Base-by-base conservation (phyloP, 2,329 filamentous ascomycete species). In the Aspergillus ruber region DNA sequence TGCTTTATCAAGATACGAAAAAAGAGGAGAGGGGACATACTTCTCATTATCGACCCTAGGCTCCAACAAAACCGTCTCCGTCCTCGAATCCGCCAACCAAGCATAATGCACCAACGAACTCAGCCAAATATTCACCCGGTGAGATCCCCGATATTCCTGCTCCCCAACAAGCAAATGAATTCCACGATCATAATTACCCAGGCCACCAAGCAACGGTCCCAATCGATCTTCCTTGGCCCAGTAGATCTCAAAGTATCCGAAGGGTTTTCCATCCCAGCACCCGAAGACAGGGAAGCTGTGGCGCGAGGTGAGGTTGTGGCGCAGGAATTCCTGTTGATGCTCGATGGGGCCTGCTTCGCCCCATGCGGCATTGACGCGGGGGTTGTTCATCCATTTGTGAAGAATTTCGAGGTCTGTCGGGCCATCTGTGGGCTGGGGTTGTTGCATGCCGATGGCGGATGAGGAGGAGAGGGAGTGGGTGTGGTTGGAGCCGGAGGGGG, bases 181-280 rank as follows among this genome's bases (percentile, higher is more conserved):
- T 0, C 93, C 93, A 6, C 93, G 77, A 59, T 97, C 91, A 69
- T 86, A 97, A 59, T 95, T 87, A 6, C 79, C 81, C 0, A 83
- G 81, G 0, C 77, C 77, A 0, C 65, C 83, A 3, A 94, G 68
- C 54, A 88, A 77, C 42, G 77, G 79, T 0, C 88, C 89, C 1
- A 98, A 66, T 0, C 76, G 72, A 61, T 97, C 93, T 64, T 98
- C 93, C 61, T 95, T 95, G 3, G 93, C 89, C 91, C 93, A 98
- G 71, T 98, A 98, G 29, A 98, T 79, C 72, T 98, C 93, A 64
- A 98, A 96, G 65, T 94, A 98, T 0, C 90, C 93, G 70, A 97
- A 98, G 0, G 91, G 91, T 50, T 91, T 85, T 9, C 89, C 90
- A 58, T 97, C 89, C 88, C 91, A 98, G 64, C 90, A 84, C 1